A percentile compares a stretch with the other conserved stretches of the same genome.
Conservation (phyloP, 352 stramenopile species). For the Globisporangium okanoganense region DNA sequence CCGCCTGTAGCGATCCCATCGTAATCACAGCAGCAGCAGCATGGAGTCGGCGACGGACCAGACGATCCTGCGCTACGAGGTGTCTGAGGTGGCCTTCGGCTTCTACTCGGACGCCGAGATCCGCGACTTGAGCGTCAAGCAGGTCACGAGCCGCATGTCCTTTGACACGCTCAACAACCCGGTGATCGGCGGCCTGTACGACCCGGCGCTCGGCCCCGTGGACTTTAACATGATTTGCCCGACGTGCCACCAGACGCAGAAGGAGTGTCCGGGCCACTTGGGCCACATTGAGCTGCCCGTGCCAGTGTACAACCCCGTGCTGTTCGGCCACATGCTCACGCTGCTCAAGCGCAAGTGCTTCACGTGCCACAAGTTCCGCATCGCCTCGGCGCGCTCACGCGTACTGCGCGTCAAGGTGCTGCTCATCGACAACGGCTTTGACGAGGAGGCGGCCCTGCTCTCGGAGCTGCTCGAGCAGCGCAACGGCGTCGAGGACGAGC, state of each 20-base stretch:
- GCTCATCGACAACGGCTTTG: conserved; percentile 87
- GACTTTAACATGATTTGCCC: conserved; percentile 90
- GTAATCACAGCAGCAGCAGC: not conserved
- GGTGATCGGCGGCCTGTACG: conserved; percentile 95
- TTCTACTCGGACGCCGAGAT: conserved; percentile 99
- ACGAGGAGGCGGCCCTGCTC: conserved; percentile 73
- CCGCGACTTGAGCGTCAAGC: conserved; percentile 93
- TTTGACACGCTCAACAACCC: conserved; percentile 95
- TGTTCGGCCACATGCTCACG: conserved; percentile 94
- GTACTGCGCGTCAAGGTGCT: conserved; percentile 90
- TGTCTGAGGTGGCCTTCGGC: conserved; percentile 90
- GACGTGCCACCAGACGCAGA: conserved; percentile 95
- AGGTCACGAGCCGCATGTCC: conserved; percentile 94
- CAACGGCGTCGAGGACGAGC: conserved; percentile 83
- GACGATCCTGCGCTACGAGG: conserved; percentile 89
- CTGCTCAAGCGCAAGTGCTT: conserved; percentile 98
- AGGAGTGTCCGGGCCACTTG: conserved; percentile 97
- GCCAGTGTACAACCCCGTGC: conserved; percentile 97
- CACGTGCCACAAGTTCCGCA: conserved; percentile 96
- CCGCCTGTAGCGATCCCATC: not conserved
- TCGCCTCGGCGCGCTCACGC: conserved; percentile 66
- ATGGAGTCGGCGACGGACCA: conserved; percentile 89
- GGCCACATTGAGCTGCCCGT: conserved; percentile 99
- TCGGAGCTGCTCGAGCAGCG: conserved; percentile 81
- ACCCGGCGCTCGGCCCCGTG: conserved; percentile 93